Evolutionary conservation across 2,329 filamentous ascomycete genomes (phyloP).

Genomic region (Trichoderma simmonsii): DNA sequence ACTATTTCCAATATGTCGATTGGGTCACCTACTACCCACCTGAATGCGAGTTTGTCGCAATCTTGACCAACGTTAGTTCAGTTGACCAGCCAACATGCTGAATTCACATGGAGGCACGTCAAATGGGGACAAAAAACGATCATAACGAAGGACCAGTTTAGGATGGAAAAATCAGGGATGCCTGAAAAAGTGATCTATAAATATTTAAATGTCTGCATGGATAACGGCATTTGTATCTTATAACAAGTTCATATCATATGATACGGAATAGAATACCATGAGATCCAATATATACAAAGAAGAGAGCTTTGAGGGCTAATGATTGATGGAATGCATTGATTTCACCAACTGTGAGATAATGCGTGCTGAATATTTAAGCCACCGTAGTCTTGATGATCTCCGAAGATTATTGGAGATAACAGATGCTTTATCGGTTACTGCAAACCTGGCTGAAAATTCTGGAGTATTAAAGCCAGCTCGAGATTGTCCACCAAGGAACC

Average conservation of each 20-base stretch:
- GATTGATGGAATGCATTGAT: not conserved
- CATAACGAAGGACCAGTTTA: not conserved
- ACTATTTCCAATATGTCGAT: constrained; percentile 18
- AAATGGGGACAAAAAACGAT: not conserved
- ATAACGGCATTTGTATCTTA: not conserved
- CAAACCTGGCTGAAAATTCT: too few species aligned
- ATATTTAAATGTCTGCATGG: not conserved
- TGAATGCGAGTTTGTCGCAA: constrained; percentile 10
- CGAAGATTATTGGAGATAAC: too few species aligned
- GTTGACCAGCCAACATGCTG: constrained; percentile 8
- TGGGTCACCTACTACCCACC: constrained; percentile 7
- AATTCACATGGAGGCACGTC: not conserved
- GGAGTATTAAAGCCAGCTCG: too few species aligned
- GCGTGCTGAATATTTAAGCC: too few species aligned
- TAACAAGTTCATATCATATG: not conserved
- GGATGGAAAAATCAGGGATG: not conserved
- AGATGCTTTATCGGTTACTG: too few species aligned
- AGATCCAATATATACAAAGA: not conserved
- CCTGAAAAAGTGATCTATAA: not conserved
- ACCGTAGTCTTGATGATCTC: too few species aligned
- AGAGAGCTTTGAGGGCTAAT: not conserved
- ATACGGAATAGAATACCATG: not conserved
- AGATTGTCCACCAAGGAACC: not conserved
- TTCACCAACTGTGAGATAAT: too few species aligned
- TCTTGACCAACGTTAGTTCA: constrained; percentile 2